These are phyloP conservation scores for Naganishia vaughanmartiniae DNA, from an alignment of 768 basidiomycete species.

Conservation along the genomic window DNA sequence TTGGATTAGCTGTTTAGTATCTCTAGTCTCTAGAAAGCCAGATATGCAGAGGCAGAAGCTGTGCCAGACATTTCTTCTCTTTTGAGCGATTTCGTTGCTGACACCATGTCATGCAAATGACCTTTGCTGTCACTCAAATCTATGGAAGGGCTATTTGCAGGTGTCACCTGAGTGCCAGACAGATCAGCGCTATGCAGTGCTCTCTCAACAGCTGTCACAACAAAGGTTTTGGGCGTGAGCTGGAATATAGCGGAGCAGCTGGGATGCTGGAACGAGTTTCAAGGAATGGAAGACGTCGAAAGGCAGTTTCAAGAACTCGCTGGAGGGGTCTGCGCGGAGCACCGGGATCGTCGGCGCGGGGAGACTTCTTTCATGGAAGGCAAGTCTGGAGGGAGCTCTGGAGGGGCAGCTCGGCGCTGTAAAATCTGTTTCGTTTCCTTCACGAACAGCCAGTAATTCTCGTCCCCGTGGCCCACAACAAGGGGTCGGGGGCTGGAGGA, in stretches of 20 bases:
- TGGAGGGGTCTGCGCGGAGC: conserved; percentile 1
- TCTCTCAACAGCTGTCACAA: not conserved
- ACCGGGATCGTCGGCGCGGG: conserved; percentile 1
- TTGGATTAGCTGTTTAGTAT: too few species aligned
- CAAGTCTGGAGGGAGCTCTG: not conserved
- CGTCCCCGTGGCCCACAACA: too few species aligned
- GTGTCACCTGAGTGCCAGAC: not conserved
- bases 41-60: too few species aligned
- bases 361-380: not conserved
- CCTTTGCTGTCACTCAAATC: not conserved
- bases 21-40: too few species aligned
- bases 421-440: not conserved
- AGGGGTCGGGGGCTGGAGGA: too few species aligned
- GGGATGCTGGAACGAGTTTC: too few species aligned
- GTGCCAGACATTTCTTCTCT: too few species aligned
- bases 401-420: not conserved
- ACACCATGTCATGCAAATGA: too few species aligned
- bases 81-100: too few species aligned
- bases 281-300: too few species aligned
- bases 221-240: not conserved
- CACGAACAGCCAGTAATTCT: not conserved
- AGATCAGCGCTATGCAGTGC: not conserved
- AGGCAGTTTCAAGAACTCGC: not conserved
- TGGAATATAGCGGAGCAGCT: too few species aligned
- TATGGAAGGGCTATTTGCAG: not conserved